phyloP scores from a whole-genome alignment of 23 red algal genomes.

The Pyropia haitanensis region DNA sequence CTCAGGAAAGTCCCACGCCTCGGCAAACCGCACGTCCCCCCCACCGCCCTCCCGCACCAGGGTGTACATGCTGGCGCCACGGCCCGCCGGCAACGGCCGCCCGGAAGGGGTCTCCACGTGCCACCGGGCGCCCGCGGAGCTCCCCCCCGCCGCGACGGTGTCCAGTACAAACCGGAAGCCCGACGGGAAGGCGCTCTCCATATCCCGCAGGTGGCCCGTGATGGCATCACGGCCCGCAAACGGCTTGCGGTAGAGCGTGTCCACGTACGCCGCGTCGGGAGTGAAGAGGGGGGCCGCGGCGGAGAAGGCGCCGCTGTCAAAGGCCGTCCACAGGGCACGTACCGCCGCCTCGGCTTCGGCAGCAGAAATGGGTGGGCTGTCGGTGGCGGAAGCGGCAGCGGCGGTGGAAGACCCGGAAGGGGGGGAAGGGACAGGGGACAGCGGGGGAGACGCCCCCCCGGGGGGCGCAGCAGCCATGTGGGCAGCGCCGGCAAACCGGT shows the following conservation, averaged over 20 bases:
- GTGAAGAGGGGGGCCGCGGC: not conserved
- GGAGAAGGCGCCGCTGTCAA: not conserved
- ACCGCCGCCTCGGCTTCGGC: not conserved
- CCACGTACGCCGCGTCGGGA: not conserved
- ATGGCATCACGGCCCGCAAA: not conserved
- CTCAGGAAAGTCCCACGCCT: constrained; percentile 6
- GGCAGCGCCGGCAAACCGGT: too few species aligned
- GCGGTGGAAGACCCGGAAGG: too few species aligned
- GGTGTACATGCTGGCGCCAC: not conserved
- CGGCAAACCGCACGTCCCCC: not conserved
- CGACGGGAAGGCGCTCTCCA: not conserved
- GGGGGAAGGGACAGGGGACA: too few species aligned
- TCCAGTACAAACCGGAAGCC: not conserved
- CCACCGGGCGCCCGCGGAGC: not conserved
- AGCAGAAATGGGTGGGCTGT: too few species aligned
- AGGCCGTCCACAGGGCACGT: not conserved
- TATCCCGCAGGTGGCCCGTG: not conserved
- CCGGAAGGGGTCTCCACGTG: not conserved
- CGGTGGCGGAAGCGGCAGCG: too few species aligned
- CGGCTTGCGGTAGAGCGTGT: constrained; percentile 1
- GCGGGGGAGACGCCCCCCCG: too few species aligned
- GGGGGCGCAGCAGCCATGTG: too few species aligned
- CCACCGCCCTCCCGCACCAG: not conserved
- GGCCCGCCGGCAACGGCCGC: not conserved
- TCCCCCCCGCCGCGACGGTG: not conserved